Base-by-base conservation (phyloP, 2,329 filamentous ascomycete species). In the Metarhizium anisopliae region DNA sequence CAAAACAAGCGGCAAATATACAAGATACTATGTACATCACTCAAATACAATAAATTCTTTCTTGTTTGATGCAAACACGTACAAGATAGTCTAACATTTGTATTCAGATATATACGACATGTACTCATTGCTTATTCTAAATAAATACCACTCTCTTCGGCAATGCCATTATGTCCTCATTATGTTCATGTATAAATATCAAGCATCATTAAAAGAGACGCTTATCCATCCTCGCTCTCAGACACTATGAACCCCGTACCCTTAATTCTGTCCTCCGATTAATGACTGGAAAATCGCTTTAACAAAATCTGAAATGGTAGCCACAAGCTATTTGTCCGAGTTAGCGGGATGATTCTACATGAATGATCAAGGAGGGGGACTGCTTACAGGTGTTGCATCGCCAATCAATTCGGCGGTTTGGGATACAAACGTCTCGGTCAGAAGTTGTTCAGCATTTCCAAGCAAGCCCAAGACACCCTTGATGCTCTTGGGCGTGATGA, bases 371-470 rank as follows among this genome's bases (percentile, higher is more conserved):
- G 18, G 20, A 10, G 18, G 5, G 18, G 42, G 16, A 16, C 8
- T 47, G 59, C 69, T 66, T 71, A 73, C 70, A 53, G 71, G 72
- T 59, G 72, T 73, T 3, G 72, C 72, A 56, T 74, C 71, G 30
- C 67, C 70, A 60, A 75, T 76, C 38, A 76, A 62, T 55, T 76
- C 73, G 2, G 66, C 67, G 42, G 73, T 74, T 58, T 76, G 71
- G 20, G 67, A 65, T 6, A 76, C 71, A 59, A 76, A 76, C 1
- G 67, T 64, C 32, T 66, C 59, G 4, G 67, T 71, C 6, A 76
- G 59, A 14, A 76, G 61, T 29, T 61, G 57, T 54, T 72, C 68
- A 0, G 73, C 74, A 36, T 76, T 75, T 30, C 62, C 65, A 5
- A 76, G 58, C 4, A 76, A 63, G 4, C 49, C 61, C 18, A 74